Percentiles rank a stretch among this genome's conserved stretches.
Evolutionary conservation across 345 rosid genomes (phyloP).

Genomic region (Turnera subulata): DNA sequence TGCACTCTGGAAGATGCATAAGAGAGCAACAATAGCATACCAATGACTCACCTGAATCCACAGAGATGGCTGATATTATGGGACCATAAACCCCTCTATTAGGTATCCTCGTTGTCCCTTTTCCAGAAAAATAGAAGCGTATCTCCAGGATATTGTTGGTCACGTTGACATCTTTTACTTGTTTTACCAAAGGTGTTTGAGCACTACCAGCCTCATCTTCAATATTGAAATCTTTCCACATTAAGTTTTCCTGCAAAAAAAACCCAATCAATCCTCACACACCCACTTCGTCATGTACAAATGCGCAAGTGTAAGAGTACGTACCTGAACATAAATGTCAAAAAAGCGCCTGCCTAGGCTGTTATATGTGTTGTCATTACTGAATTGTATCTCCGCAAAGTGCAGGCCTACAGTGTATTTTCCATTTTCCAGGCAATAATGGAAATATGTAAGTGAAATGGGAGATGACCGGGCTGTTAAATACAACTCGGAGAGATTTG

Average conservation of each 20-base stretch:
- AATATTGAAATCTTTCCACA: constrained; percentile 20
- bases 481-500: constrained; percentile 42
- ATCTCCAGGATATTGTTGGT: constrained; percentile 19
- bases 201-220: constrained; percentile 18
- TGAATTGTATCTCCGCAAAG: constrained; percentile 59
- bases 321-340: constrained; percentile 63
- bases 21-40: background rate
- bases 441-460: constrained; percentile 61
- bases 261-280: background rate
- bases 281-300: constrained; percentile 1
- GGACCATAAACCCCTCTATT: constrained; percentile 23
- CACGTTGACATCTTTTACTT: constrained; percentile 16
- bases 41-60: constrained; percentile 16
- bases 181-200: constrained; percentile 13
- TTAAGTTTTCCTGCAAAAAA: constrained; percentile 18
- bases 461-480: constrained; percentile 50
- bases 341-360: constrained; percentile 59
- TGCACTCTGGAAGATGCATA: background rate
- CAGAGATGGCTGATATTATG: constrained; percentile 26
- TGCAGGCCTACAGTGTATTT: constrained; percentile 45
- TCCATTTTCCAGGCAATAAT: constrained; percentile 59
- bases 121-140: constrained; percentile 24
- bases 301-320: background rate
- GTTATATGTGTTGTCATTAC: constrained; percentile 35
- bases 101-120: constrained; percentile 27